A percentile compares a stretch with the other conserved stretches of the same genome.
Conservation (phyloP, 2,329 filamentous ascomycete species). For the Hymenoscyphus occultus region DNA sequence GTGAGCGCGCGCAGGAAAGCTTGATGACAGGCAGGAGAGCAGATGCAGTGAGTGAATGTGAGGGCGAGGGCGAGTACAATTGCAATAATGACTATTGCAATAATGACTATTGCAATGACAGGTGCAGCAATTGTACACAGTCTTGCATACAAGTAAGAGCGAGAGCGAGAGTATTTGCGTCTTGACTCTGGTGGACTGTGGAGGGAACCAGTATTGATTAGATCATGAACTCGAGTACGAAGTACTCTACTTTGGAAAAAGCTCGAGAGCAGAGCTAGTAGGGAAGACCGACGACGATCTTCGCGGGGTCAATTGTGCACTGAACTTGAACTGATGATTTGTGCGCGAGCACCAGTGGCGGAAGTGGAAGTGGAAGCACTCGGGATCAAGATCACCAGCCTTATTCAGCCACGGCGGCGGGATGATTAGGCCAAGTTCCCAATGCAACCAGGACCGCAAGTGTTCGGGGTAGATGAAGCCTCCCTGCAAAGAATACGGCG, state of each 20-base stretch:
- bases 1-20: neutral
- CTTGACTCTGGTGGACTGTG: neutral
- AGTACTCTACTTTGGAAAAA: no score
- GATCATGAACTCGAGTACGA: neutral
- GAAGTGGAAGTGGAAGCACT: neutral
- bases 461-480: neutral
- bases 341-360: neutral
- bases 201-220: neutral
- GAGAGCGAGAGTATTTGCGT: neutral
- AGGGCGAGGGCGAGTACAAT: no score
- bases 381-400: neutral
- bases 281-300: neutral
- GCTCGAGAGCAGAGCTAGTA: neutral
- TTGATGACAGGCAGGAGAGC: neutral
- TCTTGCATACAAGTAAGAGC: neutral
- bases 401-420: neutral
- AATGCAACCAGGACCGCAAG: neutral
- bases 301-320: constrained; percentile 3
- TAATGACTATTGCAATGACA: no score
- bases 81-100: no score
- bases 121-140: no score
- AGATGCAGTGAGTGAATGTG: neutral
- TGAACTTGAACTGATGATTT: no score
- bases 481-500: constrained; percentile 5
- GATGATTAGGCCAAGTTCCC: neutral